Evolutionary conservation across 495 filamentous ascomycete genomes (phyloP).

Genomic region (Penicillium ucsense): DNA sequence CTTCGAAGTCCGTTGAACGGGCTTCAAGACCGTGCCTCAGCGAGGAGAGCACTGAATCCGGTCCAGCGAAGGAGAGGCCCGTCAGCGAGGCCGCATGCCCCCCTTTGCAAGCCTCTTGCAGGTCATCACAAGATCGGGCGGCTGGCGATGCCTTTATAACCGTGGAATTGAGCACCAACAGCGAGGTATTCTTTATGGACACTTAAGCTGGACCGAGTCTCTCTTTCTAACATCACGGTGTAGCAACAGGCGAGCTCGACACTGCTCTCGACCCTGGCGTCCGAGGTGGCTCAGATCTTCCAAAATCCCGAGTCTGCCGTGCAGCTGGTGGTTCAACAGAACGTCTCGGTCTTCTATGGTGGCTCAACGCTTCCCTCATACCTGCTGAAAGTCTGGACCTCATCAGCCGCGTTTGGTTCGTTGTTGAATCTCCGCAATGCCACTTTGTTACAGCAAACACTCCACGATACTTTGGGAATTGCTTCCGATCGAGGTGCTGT

Average conservation of each 20-base stretch:
- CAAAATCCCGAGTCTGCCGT: slow-evolving; percentile 61
- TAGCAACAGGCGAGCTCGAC: slow-evolving; percentile 34
- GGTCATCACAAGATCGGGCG: slow-evolving; percentile 48
- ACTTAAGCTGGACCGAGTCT: too few species aligned
- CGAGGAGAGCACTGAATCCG: slow-evolving; percentile 5
- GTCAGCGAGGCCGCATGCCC: too few species aligned
- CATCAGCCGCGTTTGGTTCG: slow-evolving; percentile 58
- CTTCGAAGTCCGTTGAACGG: too few species aligned
- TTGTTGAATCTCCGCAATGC: slow-evolving; percentile 78
- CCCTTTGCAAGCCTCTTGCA: slow-evolving; percentile 37
- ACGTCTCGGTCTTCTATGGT: slow-evolving; percentile 65
- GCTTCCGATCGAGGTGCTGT: slow-evolving; percentile 53
- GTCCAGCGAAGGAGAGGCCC: too few species aligned
- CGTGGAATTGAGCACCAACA: slow-evolving; percentile 77
- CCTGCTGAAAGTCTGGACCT: slow-evolving; percentile 63
- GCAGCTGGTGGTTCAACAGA: slow-evolving; percentile 61
- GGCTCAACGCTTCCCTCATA: slow-evolving; percentile 72
- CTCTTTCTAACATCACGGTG: not conserved
- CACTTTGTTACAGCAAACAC: slow-evolving; percentile 56
- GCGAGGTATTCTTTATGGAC: slow-evolving; percentile 47
- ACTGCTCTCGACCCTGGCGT: slow-evolving; percentile 59
- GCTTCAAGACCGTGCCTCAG: too few species aligned
- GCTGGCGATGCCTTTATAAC: slow-evolving; percentile 60
- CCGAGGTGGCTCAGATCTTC: slow-evolving; percentile 62
- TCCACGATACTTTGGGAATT: slow-evolving; percentile 61